A percentile compares a stretch with the other conserved stretches of the same genome.
phyloP scores from a whole-genome alignment of 1,139 yeast species.

The Pneumocystis carinii region DNA sequence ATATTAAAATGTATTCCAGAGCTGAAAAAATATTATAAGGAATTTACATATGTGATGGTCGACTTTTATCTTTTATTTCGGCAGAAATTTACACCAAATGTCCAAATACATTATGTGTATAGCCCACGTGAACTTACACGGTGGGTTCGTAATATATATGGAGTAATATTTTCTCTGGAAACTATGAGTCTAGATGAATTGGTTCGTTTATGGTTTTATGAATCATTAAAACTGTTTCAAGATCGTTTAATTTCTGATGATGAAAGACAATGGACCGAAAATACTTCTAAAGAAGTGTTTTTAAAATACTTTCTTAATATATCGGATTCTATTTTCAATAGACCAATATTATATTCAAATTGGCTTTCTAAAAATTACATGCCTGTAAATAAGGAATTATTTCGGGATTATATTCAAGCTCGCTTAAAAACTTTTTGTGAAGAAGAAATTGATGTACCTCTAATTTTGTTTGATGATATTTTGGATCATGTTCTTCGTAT shows the following conservation, averaged over 20 bases:
- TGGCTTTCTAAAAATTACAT: conserved; percentile 59
- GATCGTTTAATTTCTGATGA: conserved; percentile 45
- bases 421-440: conserved; percentile 61
- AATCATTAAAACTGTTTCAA: conserved; percentile 58
- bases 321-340: conserved; percentile 23
- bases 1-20: conserved; percentile 50
- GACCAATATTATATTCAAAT: conserved; percentile 50
- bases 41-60: conserved; percentile 54
- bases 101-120: conserved; percentile 48
- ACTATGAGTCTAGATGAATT: conserved; percentile 31
- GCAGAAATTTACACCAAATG: conserved; percentile 27
- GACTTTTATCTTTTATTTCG: conserved; percentile 40
- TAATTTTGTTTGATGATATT: conserved; percentile 56
- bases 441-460: conserved; percentile 49
- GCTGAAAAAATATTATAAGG: conserved; percentile 37
- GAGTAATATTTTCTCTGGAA: conserved; percentile 34
- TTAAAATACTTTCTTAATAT: conserved; percentile 35
- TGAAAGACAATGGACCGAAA: conserved; percentile 42
- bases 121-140: conserved; percentile 88
- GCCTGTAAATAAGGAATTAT: conserved; percentile 37
- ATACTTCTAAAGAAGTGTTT: conserved; percentile 30
- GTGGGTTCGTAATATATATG: conserved; percentile 67
- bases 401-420: conserved; percentile 44
- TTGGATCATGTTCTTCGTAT: conserved; percentile 63
- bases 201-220: conserved; percentile 66